Evolutionary conservation across 345 rosid species (phyloP), one percentile per base, ranked within the genome.

Genomic region (Dipteronia dyeriana): DNA sequence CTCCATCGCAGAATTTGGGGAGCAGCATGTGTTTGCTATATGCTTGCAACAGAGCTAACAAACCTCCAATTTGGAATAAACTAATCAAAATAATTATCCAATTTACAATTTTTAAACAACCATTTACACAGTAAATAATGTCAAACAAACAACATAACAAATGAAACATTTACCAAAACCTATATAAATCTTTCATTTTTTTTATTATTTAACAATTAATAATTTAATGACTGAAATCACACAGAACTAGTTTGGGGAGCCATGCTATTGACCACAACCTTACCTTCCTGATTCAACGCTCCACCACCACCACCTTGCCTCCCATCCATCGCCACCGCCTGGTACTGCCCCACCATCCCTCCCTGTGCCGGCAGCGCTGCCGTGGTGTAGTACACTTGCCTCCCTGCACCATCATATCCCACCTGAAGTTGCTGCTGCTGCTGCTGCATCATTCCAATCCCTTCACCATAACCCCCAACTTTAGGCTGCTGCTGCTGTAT

Each of bases 391-490:
- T 87, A 90, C 38, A 87, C 85, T 73, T 81, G 91, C 80, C 92
- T 83, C 56, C 94, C 92, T 1, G 90, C 79, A 45, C 84, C 77
- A 38, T 88, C 91, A 41, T 83, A 87, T 10, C 73, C 88, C 69
- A 87, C 75, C 70, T 83, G 91, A 25, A 85, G 66, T n/a, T 71
- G 45, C 11, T 41, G 45, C 45, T 7, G 45, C 45, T 10, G 26
- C 12, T 59, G 67, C 62, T 75, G 86, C 74, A 71, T 29, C 43
- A 78, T 61, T 60, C 86, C 84, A 25, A 78, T 66, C 45, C 79
- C 85, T 63, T 72, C 85, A 3, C 19, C 16, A 47, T 80, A 81
- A 38, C 53, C 83, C 49, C 80, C 85, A 31, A 71, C 78, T 20
- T 79, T 79, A 5, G 70, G 49, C 12, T 45, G 49, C 49, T 45